These are phyloP conservation scores for Pseudohyphozyma bogoriensis DNA, from an alignment of 768 basidiomycete genomes.

Conservation along the genomic window DNA sequence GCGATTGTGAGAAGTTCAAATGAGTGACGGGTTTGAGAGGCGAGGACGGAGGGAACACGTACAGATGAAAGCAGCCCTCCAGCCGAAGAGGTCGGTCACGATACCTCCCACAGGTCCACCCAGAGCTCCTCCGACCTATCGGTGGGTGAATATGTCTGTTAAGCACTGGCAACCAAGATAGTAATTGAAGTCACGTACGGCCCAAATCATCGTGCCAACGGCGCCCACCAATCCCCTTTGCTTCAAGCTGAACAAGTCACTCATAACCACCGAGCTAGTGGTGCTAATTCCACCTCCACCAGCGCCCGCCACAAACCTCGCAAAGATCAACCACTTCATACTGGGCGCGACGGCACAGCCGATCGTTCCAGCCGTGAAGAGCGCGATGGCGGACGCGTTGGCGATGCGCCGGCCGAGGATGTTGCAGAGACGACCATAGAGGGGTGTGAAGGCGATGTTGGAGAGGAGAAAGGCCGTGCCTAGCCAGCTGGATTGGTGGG, in stretches of 20 bases:
- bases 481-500: conserved; percentile 39
- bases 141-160: no score
- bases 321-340: conserved; percentile 69
- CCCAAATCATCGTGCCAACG: conserved; percentile 54
- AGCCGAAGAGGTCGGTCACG: conserved; percentile 36
- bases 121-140: conserved; percentile 48
- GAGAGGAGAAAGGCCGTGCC: conserved; percentile 50
- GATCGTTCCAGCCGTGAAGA: conserved; percentile 79
- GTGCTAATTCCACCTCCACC: conserved; percentile 4
- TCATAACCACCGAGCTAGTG: conserved; percentile 50
- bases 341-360: conserved; percentile 69
- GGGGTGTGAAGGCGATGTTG: conserved; percentile 30
- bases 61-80: conserved; percentile 61
- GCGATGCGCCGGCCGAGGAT: conserved; percentile 58
- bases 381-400: conserved; percentile 66
- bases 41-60: background rate
- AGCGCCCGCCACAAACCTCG: conserved; percentile 46
- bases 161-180: no score
- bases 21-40: no score
- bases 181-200: no score
- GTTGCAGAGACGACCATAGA: conserved; percentile 37
- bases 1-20: conserved; percentile 35
- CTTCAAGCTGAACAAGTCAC: conserved; percentile 76
- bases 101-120: conserved; percentile 38
- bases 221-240: conserved; percentile 84